A percentile compares a stretch with the other conserved stretches of the same genome.
These are phyloP conservation scores for Allomyces arbusculus DNA, from an alignment of 192 early-diverging fungal genomes.

Conservation along the genomic window DNA sequence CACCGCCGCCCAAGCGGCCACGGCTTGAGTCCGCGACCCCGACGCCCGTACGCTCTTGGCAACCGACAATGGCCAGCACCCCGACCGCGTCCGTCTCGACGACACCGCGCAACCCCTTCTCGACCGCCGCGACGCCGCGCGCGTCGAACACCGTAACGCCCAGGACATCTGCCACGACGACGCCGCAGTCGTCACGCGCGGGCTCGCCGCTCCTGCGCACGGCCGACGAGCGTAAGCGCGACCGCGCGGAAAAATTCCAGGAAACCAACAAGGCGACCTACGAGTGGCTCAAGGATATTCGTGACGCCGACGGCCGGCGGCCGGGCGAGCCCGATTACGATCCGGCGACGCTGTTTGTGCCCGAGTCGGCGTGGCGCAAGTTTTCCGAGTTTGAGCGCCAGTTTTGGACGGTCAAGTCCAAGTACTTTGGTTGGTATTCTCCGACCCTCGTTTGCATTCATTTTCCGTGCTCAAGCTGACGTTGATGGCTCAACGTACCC, in stretches of 20 bases:
- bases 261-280: conserved; percentile 71
- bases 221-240: conserved; percentile 15
- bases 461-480: conserved; percentile 52
- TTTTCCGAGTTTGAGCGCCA: conserved; percentile 95
- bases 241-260: conserved; percentile 50
- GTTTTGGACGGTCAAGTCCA: conserved; percentile 94
- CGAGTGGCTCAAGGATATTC: conserved; percentile 58
- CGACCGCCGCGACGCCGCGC: background rate
- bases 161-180: background rate
- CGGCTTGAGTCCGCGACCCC: conserved; percentile 4
- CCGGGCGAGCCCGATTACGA: conserved; percentile 66
- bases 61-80: conserved; percentile 7
- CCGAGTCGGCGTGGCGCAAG: conserved; percentile 48
- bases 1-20: conserved; percentile 1
- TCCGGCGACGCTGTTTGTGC: conserved; percentile 72
- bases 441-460: no score
- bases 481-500: conserved; percentile 43
- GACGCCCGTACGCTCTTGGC: conserved; percentile 4
- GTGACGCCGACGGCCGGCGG: conserved; percentile 51
- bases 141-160: background rate
- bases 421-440: conserved; percentile 38
- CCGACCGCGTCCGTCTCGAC: conserved; percentile 8
- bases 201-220: conserved; percentile 1
- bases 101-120: background rate
- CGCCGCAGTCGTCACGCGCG: background rate